Evolutionary conservation across 306 rosid genomes (phyloP), one percentile per base, ranked within the genome.

Genomic region (Cicer bijugum): DNA sequence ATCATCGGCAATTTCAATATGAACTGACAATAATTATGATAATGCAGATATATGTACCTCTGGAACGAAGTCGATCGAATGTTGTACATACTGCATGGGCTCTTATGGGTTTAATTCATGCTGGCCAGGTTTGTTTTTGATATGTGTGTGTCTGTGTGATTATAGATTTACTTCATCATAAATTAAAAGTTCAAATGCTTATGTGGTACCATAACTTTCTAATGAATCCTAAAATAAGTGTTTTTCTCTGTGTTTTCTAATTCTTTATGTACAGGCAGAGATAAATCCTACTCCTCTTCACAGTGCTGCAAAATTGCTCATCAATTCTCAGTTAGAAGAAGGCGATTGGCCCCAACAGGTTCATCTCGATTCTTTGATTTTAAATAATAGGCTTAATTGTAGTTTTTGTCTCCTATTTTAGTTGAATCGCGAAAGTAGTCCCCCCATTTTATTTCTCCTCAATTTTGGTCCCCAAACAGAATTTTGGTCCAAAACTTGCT

Each of bases 261-360:
- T 38, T 70, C 6, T 7, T 7, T 20, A 9, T 67, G 8, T 50
- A 58, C 71, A 88, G 87, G 90, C 78, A 1, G 88, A 88, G 40
- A 84, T 86, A 80, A 88, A 91, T 48, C 82, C 80, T 2, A 63
- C 55, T 23, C 90, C 97, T 64, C 89, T 91, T 50, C 90, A 88
- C 9, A 80, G 82, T 0, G 89, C 92, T 1, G 89, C 89, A 19
- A 88, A 81, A 68, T 38, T 87, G 12, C 8, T 88, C 12, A 87
- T 88, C 53, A 91, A 87, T 71, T 83, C 89, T 28, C 94, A 91
- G 7, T 17, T 84, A 35, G 88, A 85, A 78, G 70, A 87, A 28
- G 92, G 97, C 0, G 92, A 87, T 75, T 88, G 91, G 82, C 94
- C 94, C 1, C 94, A 90, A 15, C 89, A 87, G 84, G 89, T 86